Conservation (phyloP, 2,329 filamentous ascomycete genomes). For the Cordyceps militaris region DNA sequence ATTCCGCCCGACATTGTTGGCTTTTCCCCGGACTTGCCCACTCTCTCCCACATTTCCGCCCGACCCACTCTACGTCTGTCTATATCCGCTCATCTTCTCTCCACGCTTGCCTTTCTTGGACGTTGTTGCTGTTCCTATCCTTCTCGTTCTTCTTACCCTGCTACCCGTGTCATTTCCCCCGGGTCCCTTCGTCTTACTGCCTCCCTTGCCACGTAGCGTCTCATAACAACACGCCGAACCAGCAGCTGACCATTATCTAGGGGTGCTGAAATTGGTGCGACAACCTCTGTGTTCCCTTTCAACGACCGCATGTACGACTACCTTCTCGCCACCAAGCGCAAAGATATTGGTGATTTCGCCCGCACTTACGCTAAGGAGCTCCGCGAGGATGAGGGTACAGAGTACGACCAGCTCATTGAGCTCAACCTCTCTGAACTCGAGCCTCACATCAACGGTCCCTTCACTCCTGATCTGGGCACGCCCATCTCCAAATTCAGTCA, state of each 20-base stretch:
- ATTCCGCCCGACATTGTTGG: too few relatives aligned
- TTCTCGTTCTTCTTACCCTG: too few relatives aligned
- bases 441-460: slow-evolving; percentile 97
- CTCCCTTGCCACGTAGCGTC: too few relatives aligned
- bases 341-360: slow-evolving; percentile 84
- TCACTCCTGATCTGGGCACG: slow-evolving; percentile 95
- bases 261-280: slow-evolving; percentile 68
- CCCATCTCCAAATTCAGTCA: slow-evolving; percentile 97
- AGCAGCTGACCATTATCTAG: background rate
- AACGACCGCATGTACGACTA: slow-evolving; percentile 98
- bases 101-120: too few relatives aligned
- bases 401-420: slow-evolving; percentile 95
- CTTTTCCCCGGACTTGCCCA: background rate
- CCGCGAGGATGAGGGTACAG: slow-evolving; percentile 76
- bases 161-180: background rate
- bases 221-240: too few relatives aligned
- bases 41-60: too few relatives aligned
- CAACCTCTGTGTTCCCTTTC: slow-evolving; percentile 94
- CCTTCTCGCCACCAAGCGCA: slow-evolving; percentile 82
- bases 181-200: too few relatives aligned
- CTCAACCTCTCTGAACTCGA: slow-evolving; percentile 93
- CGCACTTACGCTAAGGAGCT: slow-evolving; percentile 80
- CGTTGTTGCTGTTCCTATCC: too few relatives aligned
- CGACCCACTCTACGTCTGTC: too few relatives aligned
- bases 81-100: too few relatives aligned